phyloP scores from a whole-genome alignment of 305 asterid genomes.

The Coffea humblotiana region DNA sequence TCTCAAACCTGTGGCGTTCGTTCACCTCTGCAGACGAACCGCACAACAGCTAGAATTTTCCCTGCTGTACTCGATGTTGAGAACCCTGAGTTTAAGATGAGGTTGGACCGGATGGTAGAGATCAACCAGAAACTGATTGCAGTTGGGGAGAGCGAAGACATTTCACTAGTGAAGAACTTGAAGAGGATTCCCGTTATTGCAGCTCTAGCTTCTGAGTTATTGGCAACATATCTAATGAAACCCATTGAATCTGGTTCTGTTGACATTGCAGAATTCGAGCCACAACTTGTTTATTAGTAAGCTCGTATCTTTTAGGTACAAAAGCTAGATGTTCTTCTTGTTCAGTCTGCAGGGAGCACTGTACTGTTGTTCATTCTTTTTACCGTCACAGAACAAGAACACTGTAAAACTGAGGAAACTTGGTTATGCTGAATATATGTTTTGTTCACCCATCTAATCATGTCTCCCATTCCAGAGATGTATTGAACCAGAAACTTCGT shows the following conservation, averaged over 20 bases:
- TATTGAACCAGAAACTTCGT: not conserved
- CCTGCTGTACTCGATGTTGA: slow-evolving; percentile 95
- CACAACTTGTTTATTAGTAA: slow-evolving; percentile 61
- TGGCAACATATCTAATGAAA: slow-evolving; percentile 88
- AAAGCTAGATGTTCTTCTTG: not conserved
- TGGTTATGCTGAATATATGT: not conserved
- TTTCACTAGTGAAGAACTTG: slow-evolving; percentile 73
- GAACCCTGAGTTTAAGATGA: slow-evolving; percentile 97
- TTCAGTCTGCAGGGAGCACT: not conserved
- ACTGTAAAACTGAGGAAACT: not conserved
- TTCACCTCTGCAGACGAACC: slow-evolving; percentile 64
- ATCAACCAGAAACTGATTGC: slow-evolving; percentile 67
- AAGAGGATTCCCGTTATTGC: slow-evolving; percentile 86
- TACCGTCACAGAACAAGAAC: not conserved
- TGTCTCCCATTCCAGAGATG: not conserved
- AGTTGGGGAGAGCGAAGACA: slow-evolving; percentile 61
- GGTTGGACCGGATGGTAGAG: slow-evolving; percentile 86
- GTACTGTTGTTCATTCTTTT: not conserved
- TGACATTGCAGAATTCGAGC: slow-evolving; percentile 83
- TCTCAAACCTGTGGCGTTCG: not conserved
- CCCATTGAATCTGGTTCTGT: slow-evolving; percentile 95
- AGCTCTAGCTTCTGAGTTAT: slow-evolving; percentile 71
- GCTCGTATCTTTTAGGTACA: not conserved
- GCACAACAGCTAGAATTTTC: slow-evolving; percentile 95
- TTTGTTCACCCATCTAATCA: not conserved